These are phyloP conservation scores for Fagus crenata DNA, from an alignment of 306 rosid genomes.

Conservation along the genomic window DNA sequence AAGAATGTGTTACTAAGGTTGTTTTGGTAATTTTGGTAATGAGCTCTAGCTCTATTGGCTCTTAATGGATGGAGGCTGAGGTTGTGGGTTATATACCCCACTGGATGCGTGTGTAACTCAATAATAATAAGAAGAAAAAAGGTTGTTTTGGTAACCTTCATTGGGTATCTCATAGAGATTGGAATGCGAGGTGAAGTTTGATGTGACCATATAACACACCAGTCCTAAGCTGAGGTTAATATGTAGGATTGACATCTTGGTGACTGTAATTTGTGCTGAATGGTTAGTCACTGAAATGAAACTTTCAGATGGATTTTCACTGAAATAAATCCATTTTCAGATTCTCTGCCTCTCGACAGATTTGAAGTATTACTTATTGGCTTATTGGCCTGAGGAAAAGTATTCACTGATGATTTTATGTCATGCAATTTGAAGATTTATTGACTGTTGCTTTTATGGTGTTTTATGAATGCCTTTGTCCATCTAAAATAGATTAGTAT, in stretches of 20 bases:
- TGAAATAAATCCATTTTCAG: background rate
- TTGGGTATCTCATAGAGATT: background rate
- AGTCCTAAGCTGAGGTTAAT: background rate
- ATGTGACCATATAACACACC: background rate
- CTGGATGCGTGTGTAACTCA: no score
- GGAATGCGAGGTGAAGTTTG: background rate
- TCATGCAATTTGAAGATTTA: background rate
- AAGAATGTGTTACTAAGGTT: background rate
- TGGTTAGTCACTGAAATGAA: background rate
- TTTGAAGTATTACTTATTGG: background rate
- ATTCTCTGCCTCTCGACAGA: background rate
- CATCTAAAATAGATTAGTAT: no score
- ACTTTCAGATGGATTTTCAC: background rate
- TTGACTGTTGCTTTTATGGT: background rate
- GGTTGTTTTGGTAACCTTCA: background rate
- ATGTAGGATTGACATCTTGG: background rate
- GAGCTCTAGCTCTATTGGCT: no score
- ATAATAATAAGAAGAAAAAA: no score
- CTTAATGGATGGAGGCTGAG: no score
- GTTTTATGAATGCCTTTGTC: background rate
- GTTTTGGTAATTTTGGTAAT: background rate
- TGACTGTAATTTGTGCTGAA: background rate
- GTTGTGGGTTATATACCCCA: no score
- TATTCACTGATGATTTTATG: background rate
- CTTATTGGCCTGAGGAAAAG: background rate